Percentiles rank a stretch among this genome's conserved stretches.
These are phyloP conservation scores for Ploettnerulaceae sp. DNA, from an alignment of 2,329 filamentous ascomycete species.

Conservation along the genomic window DNA sequence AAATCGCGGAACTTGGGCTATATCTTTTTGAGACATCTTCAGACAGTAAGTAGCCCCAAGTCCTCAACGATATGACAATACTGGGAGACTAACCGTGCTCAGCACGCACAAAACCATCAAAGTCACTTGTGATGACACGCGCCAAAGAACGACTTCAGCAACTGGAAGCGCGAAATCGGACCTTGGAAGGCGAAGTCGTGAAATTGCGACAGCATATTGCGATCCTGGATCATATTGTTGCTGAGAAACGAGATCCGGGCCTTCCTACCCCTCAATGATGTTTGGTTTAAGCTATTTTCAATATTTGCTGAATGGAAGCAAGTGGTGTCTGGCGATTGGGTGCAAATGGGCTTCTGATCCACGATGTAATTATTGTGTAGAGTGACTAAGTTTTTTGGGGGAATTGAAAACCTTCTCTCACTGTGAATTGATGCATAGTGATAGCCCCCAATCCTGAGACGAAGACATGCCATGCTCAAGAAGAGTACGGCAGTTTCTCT, in stretches of 20 bases:
- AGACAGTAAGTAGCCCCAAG: conserved; percentile 18
- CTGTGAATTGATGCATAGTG: no score
- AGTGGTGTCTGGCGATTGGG: not conserved
- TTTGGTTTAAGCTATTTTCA: not conserved
- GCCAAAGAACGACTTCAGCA: conserved; percentile 25
- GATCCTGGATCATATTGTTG: conserved; percentile 22
- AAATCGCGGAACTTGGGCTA: conserved; percentile 22
- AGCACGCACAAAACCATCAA: conserved; percentile 25
- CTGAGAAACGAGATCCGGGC: conserved; percentile 5
- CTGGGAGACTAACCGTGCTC: not conserved
- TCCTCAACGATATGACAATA: not conserved
- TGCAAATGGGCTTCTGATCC: no score
- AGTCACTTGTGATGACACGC: conserved; percentile 25
- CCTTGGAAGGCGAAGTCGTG: conserved; percentile 19
- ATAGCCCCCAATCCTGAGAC: no score
- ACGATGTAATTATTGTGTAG: no score
- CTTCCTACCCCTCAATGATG: not conserved
- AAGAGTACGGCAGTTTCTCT: no score
- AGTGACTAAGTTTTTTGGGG: no score
- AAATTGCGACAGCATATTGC: conserved; percentile 23
- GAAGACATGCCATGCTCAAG: no score
- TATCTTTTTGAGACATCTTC: conserved; percentile 26
- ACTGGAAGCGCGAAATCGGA: conserved; percentile 20
- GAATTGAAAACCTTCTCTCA: no score
- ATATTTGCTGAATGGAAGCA: not conserved